These are phyloP conservation scores for Pichia sp. DNA, from an alignment of 1,139 yeast genomes.

Conservation along the genomic window DNA sequence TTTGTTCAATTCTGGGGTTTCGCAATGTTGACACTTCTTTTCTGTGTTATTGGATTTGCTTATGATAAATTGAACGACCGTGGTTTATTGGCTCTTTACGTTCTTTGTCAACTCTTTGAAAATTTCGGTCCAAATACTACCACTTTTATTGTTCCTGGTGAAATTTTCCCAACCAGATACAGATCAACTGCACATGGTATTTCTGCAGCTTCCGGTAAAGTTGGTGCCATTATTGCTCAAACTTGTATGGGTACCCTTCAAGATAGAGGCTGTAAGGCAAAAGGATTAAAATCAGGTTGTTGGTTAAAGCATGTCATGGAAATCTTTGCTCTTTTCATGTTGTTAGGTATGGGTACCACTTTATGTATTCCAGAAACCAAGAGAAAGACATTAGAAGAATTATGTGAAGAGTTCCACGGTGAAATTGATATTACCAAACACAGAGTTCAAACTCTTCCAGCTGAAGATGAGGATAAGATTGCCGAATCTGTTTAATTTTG, in stretches of 20 bases:
- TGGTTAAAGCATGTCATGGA: conserved; percentile 89
- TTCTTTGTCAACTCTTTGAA: conserved; percentile 75
- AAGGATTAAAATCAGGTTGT: conserved; percentile 44
- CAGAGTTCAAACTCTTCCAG: conserved; percentile 14
- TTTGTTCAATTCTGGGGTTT: conserved; percentile 73
- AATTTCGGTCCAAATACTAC: conserved; percentile 95
- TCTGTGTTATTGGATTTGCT: conserved; percentile 73
- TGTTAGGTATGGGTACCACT: conserved; percentile 59
- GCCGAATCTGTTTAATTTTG: conserved; percentile 17
- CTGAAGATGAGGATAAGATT: conserved; percentile 22
- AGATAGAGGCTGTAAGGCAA: conserved; percentile 63
- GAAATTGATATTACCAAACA: conserved; percentile 43
- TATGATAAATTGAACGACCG: conserved; percentile 56
- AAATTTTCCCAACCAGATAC: conserved; percentile 92
- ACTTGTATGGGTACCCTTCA: conserved; percentile 80
- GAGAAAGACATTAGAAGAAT: conserved; percentile 80
- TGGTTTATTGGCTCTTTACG: conserved; percentile 68
- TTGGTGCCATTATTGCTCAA: conserved; percentile 96
- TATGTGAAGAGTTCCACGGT: conserved; percentile 70
- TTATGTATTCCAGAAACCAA: conserved; percentile 80
- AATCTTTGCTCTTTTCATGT: conserved; percentile 86
- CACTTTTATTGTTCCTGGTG: conserved; percentile 94
- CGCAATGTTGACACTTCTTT: conserved; percentile 54
- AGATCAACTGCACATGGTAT: conserved; percentile 98
- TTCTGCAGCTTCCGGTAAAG: conserved; percentile 92